A percentile compares a stretch with the other conserved stretches of the same genome.
Conservation (phyloP, 2,329 filamentous ascomycete genomes). For the Drechmeria coniospora region DNA sequence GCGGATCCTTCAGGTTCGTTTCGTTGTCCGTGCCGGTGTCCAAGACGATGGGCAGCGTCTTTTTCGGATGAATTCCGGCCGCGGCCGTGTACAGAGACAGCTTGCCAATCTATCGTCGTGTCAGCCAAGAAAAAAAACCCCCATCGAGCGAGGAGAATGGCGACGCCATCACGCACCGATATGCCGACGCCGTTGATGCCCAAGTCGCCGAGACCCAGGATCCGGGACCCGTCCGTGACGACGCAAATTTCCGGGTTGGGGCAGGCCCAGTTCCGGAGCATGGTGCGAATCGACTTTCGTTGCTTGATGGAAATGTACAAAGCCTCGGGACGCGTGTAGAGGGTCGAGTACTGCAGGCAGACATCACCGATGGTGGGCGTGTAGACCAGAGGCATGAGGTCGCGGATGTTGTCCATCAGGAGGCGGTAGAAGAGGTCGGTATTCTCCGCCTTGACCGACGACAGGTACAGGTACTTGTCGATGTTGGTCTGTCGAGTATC, state of each 20-base stretch:
- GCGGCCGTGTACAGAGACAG: slow-evolving; percentile 88
- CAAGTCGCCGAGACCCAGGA: slow-evolving; percentile 81
- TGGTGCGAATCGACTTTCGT: slow-evolving; percentile 73
- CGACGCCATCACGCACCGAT: slow-evolving; percentile 43
- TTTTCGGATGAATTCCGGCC: slow-evolving; percentile 82
- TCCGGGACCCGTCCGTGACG: slow-evolving; percentile 90
- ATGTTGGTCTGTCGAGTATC: slow-evolving; percentile 52
- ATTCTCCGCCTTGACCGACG: slow-evolving; percentile 58
- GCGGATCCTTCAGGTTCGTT: slow-evolving; percentile 47
- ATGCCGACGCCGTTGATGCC: slow-evolving; percentile 97
- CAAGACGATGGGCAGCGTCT: slow-evolving; percentile 58
- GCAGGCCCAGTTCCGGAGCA: slow-evolving; percentile 89
- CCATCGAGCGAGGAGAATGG: neutral
- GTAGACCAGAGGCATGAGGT: slow-evolving; percentile 73
- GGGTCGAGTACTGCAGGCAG: slow-evolving; percentile 87
- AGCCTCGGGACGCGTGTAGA: slow-evolving; percentile 89
- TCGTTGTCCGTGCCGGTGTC: slow-evolving; percentile 54
- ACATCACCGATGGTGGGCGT: slow-evolving; percentile 89
- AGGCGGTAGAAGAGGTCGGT: slow-evolving; percentile 72
- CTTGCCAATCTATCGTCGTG: slow-evolving; percentile 57
- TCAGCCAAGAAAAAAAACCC: neutral
- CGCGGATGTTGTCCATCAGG: slow-evolving; percentile 60
- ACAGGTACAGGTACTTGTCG: slow-evolving; percentile 76
- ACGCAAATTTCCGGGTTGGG: slow-evolving; percentile 85
- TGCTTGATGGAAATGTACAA: slow-evolving; percentile 95